Base-by-base conservation (phyloP, 2,329 filamentous ascomycete genomes). In the Talaromyces sp. region DNA sequence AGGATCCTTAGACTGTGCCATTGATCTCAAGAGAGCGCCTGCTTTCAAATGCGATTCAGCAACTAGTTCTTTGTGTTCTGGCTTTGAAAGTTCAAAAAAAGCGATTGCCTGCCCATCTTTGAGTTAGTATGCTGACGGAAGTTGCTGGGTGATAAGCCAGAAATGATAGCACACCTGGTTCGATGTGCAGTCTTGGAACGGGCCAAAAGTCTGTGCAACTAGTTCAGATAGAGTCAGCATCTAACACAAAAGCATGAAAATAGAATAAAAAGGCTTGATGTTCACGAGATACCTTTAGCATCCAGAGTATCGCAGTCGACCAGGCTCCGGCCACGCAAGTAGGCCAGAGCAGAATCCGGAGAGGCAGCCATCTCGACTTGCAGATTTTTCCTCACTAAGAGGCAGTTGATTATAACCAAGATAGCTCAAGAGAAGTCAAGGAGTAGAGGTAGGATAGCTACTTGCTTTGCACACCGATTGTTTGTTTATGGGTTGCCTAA, bases 221-320 rank as follows among this genome's bases (percentile, higher is more conserved):
- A 61, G 24, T 27, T 26, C 10, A 26, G 3, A 19, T 52, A 8
- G 12, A 10, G 46, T 19, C 29, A 2, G 12, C 29, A 32, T 21
- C 6, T 60, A 38, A 38, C 32, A 66, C 24, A n/a, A 56, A 35
- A 26, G 21, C 29, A n/a, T 46, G 2, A 26, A 43, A 26, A 14
- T 24, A 26, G 3, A 17, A 24, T 19, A 26, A 48, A n/a, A 27
- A 50, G 9, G 21, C 3, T 51, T 27, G 56, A 26, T 26, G 35
- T 32, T 3, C n/a, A 46, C 21, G 29, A 64, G 41, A 60, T 63
- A 80, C 81, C 76, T 66, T 80, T 73, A 29, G 75, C 72, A 65
- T 83, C 77, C 62, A 83, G 73, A 0, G 80, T 83, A 65, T 84
- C 81, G 63, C 80, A 82, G 67, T 83, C 81, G 9, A 84, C 77